A percentile compares a stretch with the other conserved stretches of the same genome.
Evolutionary conservation across 2,329 filamentous ascomycete genomes (phyloP).

Genomic region (Aspergillus brunneoviolaceus): DNA sequence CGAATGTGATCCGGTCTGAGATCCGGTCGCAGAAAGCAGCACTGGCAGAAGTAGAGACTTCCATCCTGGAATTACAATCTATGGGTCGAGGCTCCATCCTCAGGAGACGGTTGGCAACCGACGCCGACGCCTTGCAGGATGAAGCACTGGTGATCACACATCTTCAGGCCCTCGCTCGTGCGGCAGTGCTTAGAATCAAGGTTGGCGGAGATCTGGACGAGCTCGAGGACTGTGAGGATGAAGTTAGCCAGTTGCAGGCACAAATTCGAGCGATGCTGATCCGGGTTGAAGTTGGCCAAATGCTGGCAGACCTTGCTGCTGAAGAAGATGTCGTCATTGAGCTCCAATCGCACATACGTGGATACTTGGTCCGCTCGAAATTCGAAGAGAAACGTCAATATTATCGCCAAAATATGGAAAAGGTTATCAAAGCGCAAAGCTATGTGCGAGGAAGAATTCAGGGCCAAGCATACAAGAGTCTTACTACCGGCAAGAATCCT

Average conservation of each 20-base stretch:
- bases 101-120: slow-evolving; percentile 31
- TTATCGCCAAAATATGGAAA: slow-evolving; percentile 97
- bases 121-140: slow-evolving; percentile 32
- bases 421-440: slow-evolving; percentile 97
- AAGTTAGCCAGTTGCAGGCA: slow-evolving; percentile 70
- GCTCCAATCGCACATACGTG: slow-evolving; percentile 73
- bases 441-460: slow-evolving; percentile 93
- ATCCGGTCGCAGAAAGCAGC: slow-evolving; percentile 35
- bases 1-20: slow-evolving; percentile 30
- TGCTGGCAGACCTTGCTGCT: slow-evolving; percentile 75
- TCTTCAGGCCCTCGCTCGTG: slow-evolving; percentile 43
- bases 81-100: slow-evolving; percentile 46
- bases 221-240: slow-evolving; percentile 66
- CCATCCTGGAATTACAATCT: slow-evolving; percentile 54
- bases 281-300: slow-evolving; percentile 69
- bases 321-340: slow-evolving; percentile 75
- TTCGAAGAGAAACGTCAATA: slow-evolving; percentile 85
- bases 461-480: slow-evolving; percentile 95
- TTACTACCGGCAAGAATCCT: slow-evolving; percentile 94
- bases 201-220: slow-evolving; percentile 61
- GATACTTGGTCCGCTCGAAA: slow-evolving; percentile 67
- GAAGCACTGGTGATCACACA: slow-evolving; percentile 33
- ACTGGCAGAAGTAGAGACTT: slow-evolving; percentile 45
- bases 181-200: slow-evolving; percentile 41
- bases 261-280: slow-evolving; percentile 76